Evolutionary conservation across 441 rosid species (phyloP), one percentile per base, ranked within the genome.

Genomic region (Erodium trifolium): DNA sequence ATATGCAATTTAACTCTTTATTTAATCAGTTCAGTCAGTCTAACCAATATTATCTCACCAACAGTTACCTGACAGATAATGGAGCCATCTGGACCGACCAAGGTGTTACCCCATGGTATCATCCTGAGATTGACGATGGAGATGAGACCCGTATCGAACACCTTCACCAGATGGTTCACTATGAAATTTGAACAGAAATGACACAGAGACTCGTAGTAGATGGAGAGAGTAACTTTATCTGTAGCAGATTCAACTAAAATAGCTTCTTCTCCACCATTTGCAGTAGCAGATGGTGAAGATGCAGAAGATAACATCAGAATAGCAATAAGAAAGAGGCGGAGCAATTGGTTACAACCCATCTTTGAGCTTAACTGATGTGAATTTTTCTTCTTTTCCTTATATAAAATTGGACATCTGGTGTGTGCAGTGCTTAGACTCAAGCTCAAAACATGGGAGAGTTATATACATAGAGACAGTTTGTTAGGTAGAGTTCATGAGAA

Each of bases 171-270:
- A 60, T 73, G 43, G 69, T 71, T 71, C 34, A 71, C 78, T 47
- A 75, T 75, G 78, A 75, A 75, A 59, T 68, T 63, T 53, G 78
- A 74, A 57, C 78, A 75, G 68, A 67, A 71, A 0, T 74, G 78
- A 70, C 78, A 75, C 19, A 75, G 60, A 0, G 75, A n/a, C 68
- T 75, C 78, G 71, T 75, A 75, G 75, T 71, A 75, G 59, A 75
- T 60, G 10, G 75, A 71, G 41, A 75, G n/a, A 18, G 62, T 67
- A 37, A 75, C 78, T 12, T 14, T 68, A 68, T 63, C 62, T 19
- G 41, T 1, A 5, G 41, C 41, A 37, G 41, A 37, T 37, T 37
- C 41, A 37, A 37, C 41, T 7, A 37, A 0, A 23, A 23, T 37
- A 3, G 41, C 41, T 37, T 37, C 41, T 37, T 37, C 41, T 37